These are phyloP conservation scores for Quercus lobata DNA, from an alignment of 331 rosid genomes.

Conservation along the genomic window DNA sequence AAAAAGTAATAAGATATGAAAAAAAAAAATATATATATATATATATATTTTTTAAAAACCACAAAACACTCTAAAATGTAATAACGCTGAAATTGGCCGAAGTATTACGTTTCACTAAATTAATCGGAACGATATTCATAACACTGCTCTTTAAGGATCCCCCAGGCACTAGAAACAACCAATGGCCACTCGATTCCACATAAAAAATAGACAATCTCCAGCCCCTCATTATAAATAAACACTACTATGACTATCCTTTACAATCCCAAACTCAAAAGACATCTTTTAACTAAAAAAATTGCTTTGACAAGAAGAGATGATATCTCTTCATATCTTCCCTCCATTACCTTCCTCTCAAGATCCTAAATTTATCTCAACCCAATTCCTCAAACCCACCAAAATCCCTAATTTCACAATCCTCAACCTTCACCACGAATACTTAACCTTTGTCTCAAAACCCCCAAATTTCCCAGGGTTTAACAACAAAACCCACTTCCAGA, in stretches of 20 bases:
- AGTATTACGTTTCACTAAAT: too few relatives aligned
- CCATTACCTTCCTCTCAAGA: slow-evolving; percentile 41
- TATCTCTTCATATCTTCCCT: slow-evolving; percentile 43
- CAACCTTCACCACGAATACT: slow-evolving; percentile 15
- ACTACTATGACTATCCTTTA: background rate
- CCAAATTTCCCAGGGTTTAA: background rate
- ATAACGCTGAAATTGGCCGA: too few relatives aligned
- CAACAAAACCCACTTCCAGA: slow-evolving; percentile 27
- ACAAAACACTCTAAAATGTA: too few relatives aligned
- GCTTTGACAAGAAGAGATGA: slow-evolving; percentile 34
- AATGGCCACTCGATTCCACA: too few relatives aligned
- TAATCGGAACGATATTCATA: too few relatives aligned
- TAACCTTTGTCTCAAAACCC: slow-evolving; percentile 19
- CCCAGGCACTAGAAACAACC: too few relatives aligned
- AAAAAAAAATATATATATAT: too few relatives aligned
- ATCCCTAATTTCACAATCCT: slow-evolving; percentile 6
- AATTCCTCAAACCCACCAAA: slow-evolving; percentile 28
- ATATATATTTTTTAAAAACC: too few relatives aligned
- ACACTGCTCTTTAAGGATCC: too few relatives aligned
- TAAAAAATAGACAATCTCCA: background rate
- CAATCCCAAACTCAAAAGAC: background rate
- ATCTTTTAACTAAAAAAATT: background rate
- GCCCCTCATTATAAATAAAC: background rate
- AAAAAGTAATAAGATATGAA: too few relatives aligned
- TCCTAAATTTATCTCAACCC: slow-evolving; percentile 29